Conservation (phyloP, 1,284 basidiomycete genomes). For the Exobasidium rhododendri region DNA sequence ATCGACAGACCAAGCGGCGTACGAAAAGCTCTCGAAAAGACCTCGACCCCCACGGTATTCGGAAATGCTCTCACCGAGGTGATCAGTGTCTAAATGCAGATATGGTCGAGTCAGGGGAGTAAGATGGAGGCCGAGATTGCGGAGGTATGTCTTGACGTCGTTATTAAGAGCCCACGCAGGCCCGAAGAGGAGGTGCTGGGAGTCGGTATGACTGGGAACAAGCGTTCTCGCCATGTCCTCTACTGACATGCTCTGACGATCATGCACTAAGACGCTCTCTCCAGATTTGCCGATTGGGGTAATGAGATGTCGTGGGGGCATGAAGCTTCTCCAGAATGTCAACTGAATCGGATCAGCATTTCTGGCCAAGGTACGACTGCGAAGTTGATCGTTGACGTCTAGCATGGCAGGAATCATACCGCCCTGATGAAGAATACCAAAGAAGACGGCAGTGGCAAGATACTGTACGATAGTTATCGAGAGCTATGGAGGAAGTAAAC, state of each 20-base stretch:
- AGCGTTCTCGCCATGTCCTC: not conserved
- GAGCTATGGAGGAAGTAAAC: slow-evolving; percentile 4
- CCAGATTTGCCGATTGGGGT: slow-evolving; percentile 6
- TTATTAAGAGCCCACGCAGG: slow-evolving; percentile 16
- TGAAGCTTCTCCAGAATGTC: slow-evolving; percentile 29
- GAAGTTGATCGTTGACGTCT: slow-evolving; percentile 16
- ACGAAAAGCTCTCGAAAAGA: not conserved
- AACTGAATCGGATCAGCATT: slow-evolving; percentile 10
- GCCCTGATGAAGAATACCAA: slow-evolving; percentile 32
- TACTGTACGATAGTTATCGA: slow-evolving; percentile 24
- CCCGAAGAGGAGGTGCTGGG: slow-evolving; percentile 9
- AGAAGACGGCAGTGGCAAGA: slow-evolving; percentile 23
- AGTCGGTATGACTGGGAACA: not conserved
- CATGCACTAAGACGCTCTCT: not conserved
- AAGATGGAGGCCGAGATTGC: not conserved
- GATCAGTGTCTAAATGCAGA: slow-evolving; percentile 31
- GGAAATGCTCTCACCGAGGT: slow-evolving; percentile 19
- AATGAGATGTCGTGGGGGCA: slow-evolving; percentile 25
- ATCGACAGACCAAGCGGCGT: not conserved
- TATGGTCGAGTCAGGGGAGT: not conserved
- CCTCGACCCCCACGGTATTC: not conserved
- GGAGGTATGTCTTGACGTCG: not conserved
- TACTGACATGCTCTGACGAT: not conserved
- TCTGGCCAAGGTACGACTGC: not conserved
- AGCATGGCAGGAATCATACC: slow-evolving; percentile 29